These are phyloP conservation scores for Obelidium mucronatum DNA, from an alignment of 192 early-diverging fungal genomes.

Conservation along the genomic window DNA sequence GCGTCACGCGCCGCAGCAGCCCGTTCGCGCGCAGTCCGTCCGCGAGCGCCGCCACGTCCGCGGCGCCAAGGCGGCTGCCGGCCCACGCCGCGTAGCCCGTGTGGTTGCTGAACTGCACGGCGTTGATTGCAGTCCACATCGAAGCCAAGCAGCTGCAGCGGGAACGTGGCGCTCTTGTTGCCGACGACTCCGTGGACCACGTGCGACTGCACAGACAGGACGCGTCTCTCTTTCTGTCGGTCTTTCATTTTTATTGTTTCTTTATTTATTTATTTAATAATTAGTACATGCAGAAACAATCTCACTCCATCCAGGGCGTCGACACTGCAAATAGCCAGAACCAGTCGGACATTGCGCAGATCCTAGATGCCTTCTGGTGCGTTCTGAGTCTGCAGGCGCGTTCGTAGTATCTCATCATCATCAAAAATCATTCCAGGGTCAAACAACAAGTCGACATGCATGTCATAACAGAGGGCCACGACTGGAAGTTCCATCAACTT, in stretches of 20 bases:
- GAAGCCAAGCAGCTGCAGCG: conserved; percentile 87
- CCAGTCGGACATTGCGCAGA: not conserved
- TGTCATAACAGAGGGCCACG: conserved; percentile 68
- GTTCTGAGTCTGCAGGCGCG: not conserved
- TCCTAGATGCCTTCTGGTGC: conserved; percentile 23
- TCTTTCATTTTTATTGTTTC: conserved; percentile 69
- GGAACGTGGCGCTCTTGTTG: conserved; percentile 93
- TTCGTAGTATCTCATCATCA: not conserved
- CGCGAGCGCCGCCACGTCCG: not conserved
- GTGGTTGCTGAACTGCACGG: conserved; percentile 86
- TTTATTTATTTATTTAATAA: not conserved
- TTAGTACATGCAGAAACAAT: not conserved
- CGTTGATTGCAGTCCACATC: conserved; percentile 94
- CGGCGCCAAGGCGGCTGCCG: not conserved
- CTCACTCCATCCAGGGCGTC: not conserved
- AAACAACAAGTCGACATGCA: conserved; percentile 20
- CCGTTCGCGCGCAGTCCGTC: conserved; percentile 40
- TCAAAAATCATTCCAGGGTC: not conserved
- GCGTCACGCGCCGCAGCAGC: conserved; percentile 75
- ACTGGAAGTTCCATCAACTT: conserved; percentile 91
- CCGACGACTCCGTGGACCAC: conserved; percentile 63
- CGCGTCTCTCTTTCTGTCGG: too few relatives aligned
- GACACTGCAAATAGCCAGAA: not conserved
- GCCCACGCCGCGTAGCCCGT: conserved; percentile 71
- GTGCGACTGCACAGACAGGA: conserved; percentile 65